Percentiles rank a stretch among this genome's conserved stretches.
Conservation (phyloP, 2,329 filamentous ascomycete genomes). For the Aspergillus fumigatiaffinis region DNA sequence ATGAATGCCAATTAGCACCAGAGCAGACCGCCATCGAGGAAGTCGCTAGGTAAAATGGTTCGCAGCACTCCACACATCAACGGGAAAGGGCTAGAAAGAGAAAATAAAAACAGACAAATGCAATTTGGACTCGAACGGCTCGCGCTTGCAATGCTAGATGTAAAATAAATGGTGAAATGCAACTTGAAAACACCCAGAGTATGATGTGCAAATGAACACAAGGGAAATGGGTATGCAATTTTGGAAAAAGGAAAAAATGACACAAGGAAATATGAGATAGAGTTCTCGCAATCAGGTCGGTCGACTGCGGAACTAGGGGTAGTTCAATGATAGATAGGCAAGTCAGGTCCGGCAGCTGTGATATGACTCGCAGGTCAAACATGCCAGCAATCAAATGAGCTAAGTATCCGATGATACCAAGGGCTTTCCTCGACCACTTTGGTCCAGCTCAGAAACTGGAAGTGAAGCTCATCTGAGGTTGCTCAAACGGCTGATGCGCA, state of each 20-base stretch:
- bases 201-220: conserved; percentile 26
- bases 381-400: neutral
- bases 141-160: conserved; percentile 47
- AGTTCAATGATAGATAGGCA: conserved; percentile 14
- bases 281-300: neutral
- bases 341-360: neutral
- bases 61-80: conserved; percentile 8
- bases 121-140: conserved; percentile 34
- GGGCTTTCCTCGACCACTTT: neutral
- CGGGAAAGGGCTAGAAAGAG: conserved; percentile 3
- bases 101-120: conserved; percentile 19
- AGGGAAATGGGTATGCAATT: conserved; percentile 36
- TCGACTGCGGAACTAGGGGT: neutral
- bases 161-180: conserved; percentile 33
- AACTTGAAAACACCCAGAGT: conserved; percentile 29
- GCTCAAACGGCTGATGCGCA: conserved; percentile 29
- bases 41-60: conserved; percentile 3
- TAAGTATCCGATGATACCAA: conserved; percentile 6
- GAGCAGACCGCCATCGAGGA: neutral
- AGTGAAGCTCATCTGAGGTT: conserved; percentile 33
- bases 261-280: conserved; percentile 17
- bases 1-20: conserved; percentile 4
- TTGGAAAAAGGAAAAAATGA: conserved; percentile 23
- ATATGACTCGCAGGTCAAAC: neutral
- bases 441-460: conserved; percentile 25